A percentile compares a stretch with the other conserved stretches of the same genome.
These are phyloP conservation scores for Chytriomyces sp. DNA, from an alignment of 192 early-diverging fungal species.

Conservation along the genomic window DNA sequence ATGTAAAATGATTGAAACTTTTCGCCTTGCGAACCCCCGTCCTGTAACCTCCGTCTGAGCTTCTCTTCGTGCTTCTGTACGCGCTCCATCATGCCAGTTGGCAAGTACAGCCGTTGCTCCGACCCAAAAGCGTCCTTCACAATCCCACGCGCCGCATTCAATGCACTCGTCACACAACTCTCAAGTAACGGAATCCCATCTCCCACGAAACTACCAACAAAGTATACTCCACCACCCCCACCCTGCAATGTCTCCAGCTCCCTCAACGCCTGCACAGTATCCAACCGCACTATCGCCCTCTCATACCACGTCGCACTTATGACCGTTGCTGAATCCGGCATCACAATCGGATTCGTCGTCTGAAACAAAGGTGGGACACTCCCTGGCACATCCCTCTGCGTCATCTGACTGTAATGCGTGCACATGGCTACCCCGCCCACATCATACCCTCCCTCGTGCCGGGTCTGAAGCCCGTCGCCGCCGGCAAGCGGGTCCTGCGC, in stretches of 20 bases:
- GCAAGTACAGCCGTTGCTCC: constrained; percentile 12
- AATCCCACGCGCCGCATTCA: constrained; percentile 37
- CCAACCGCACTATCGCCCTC: constrained; percentile 11
- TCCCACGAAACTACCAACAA: constrained; percentile 54
- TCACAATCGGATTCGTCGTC: constrained; percentile 50
- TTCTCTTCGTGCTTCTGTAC: background rate
- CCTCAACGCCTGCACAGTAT: background rate
- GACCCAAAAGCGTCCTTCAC: constrained; percentile 5
- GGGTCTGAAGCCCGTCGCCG: background rate
- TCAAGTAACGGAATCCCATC: constrained; percentile 56
- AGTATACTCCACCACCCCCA: constrained; percentile 38
- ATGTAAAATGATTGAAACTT: constrained; percentile 4
- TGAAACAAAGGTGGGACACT: constrained; percentile 38
- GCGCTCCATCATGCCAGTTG: constrained; percentile 10
- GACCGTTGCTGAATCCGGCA: constrained; percentile 35
- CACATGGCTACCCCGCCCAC: constrained; percentile 35
- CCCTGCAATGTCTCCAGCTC: constrained; percentile 38
- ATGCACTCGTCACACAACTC: constrained; percentile 56
- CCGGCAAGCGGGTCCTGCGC: background rate
- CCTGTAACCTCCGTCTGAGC: background rate
- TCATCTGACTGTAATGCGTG: constrained; percentile 44
- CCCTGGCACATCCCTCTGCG: constrained; percentile 29
- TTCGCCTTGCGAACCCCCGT: background rate
- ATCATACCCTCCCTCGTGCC: constrained; percentile 31
- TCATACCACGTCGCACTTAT: constrained; percentile 48